Evolutionary conservation across 352 stramenopile genomes (phyloP).

Genomic region (Phytophthora ohioensis): DNA sequence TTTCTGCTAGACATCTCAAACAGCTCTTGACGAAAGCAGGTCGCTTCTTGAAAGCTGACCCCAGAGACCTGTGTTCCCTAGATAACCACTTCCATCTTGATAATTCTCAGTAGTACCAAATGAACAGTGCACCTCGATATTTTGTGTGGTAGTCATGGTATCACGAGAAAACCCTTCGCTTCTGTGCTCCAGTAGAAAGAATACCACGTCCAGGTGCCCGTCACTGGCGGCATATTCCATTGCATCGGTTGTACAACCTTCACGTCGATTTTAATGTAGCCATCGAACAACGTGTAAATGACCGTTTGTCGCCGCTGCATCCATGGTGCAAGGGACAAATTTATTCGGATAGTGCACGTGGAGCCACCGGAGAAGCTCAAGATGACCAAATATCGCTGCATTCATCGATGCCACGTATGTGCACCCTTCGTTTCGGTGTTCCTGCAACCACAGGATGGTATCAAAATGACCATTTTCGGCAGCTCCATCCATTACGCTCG

Average conservation of each 20-base stretch:
- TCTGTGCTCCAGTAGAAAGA: slow-evolving; percentile 4
- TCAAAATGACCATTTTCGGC: neutral
- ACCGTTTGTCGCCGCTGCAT: neutral
- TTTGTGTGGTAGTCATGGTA: neutral
- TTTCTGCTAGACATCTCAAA: too few relatives aligned
- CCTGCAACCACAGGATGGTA: slow-evolving; percentile 1
- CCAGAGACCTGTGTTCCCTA: neutral
- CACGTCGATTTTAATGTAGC: neutral
- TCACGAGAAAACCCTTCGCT: neutral
- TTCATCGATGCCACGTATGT: neutral
- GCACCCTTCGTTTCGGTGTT: neutral
- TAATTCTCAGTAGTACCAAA: too few relatives aligned
- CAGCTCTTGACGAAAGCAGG: too few relatives aligned
- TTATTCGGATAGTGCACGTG: neutral
- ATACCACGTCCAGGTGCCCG: neutral
- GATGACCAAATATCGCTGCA: neutral
- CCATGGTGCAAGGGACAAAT: neutral
- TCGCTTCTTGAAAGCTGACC: too few relatives aligned
- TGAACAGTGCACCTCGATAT: neutral
- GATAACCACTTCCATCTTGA: neutral
- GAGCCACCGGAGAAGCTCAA: neutral
- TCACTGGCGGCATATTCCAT: neutral
- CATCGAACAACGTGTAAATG: neutral
- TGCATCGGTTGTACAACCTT: too few relatives aligned
- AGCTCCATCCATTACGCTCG: neutral